Base-by-base conservation (phyloP, 371 early-diverging fungal species). In the Mucor velutinosus region DNA sequence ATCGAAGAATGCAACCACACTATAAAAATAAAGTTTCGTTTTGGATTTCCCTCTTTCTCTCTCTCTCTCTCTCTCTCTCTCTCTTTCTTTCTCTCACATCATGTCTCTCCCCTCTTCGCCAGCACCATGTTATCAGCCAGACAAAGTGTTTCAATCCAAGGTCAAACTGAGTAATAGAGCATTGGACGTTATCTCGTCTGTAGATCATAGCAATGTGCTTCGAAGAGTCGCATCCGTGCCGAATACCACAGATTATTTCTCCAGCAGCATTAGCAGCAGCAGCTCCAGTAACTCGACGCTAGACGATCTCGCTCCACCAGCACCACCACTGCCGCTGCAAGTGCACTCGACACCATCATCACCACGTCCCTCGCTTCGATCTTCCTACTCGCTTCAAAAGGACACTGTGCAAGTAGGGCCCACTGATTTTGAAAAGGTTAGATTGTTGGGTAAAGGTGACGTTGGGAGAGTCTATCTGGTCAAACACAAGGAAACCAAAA, bases 401-500 rank as follows among this genome's bases (percentile, higher is more conserved):
- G 47, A 72, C 82, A 82, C 75, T 86, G 90, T 66, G 80, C 45
- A 63, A 56, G 67, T 67, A n/a, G 67, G 64, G 0, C 67, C 72
- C 12, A 57, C 23, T 59, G 87, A 91, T 76, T 98, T 96, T 75
- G 80, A 78, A 51, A 95, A 95, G 69, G 77, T 93, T 43, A 85
- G 90, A 71, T 71, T 98, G 60, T 86, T 98, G 37, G 98, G 98
- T 43, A 94, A 94, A 77, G 98, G 98, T 39, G 97, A 95, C 78
- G 97, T 97, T 8, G 94, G 92, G 53, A 90, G 90, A 72, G 93
- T 95, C 6, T 92, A 90, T 59, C 76, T 94, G 58, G 95, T 94
- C 0, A 84, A 87, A 49, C 90, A 92, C 72, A 89, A 87, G 71
- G 72, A 70, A 41, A 87, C 88, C 8, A 67, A 75, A 21, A 71